Base-by-base conservation (phyloP, 2,329 filamentous ascomycete genomes). In the Fusarium domesticum region DNA sequence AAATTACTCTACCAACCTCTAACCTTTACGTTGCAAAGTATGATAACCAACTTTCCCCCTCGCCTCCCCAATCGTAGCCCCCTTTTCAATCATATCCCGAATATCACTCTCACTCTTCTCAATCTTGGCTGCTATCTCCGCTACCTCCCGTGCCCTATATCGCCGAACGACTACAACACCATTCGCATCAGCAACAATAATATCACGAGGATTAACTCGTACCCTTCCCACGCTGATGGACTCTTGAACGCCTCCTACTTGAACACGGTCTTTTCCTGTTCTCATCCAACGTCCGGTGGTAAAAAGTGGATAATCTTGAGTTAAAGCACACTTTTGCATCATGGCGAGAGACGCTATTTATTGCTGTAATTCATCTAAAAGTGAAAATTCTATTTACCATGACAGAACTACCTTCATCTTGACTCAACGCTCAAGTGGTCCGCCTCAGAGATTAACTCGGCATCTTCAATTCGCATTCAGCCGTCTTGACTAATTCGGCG, bases 261-360 rank as follows among this genome's bases (percentile, higher is more conserved):
- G n/a, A n/a, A n/a, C n/a, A n/a, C n/a, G n/a, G n/a, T n/a, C n/a
- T n/a, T n/a, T n/a, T n/a, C n/a, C n/a, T n/a, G n/a, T 64, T 14
- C 63, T 53, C 62, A 65, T 64, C 60, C 60, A 65, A 6, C 62
- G 61, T 1, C 61, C 62, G 2, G 58, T 53, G 1, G 56, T 62
- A 40, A 65, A 64, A 8, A 65, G 18, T 1, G 61, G 62, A 30
- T 64, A 64, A 7, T 53, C n/a, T n/a, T n/a, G n/a, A n/a, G n/a
- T n/a, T n/a, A n/a, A n/a, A n/a, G n/a, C n/a, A n/a, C n/a, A n/a
- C n/a, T n/a, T n/a, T n/a, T n/a, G n/a, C n/a, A n/a, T n/a, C n/a
- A n/a, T n/a, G n/a, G n/a, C n/a, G n/a, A n/a, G n/a, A n/a, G n/a
- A n/a, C n/a, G n/a, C n/a, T n/a, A n/a, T n/a, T n/a, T n/a, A n/a